Evolutionary conservation across 2,329 filamentous ascomycete species (phyloP).

Genomic region (Xylaria sp.): DNA sequence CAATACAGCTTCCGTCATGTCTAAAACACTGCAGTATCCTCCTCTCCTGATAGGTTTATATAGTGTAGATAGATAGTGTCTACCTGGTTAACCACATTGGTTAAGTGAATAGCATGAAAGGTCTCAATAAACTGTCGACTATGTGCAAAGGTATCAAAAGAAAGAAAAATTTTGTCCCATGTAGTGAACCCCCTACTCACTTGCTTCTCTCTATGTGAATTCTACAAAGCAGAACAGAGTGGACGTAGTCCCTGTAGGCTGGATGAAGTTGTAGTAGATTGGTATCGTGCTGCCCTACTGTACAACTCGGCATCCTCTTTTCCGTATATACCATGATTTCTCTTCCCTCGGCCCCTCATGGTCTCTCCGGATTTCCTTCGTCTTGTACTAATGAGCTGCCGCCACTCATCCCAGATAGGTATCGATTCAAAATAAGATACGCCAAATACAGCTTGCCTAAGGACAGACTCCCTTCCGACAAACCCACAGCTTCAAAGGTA

Average conservation of each 20-base stretch:
- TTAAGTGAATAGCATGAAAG: neutral
- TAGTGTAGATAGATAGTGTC: slow-evolving; percentile 1
- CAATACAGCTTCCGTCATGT: slow-evolving; percentile 25
- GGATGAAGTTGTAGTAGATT: slow-evolving; percentile 26
- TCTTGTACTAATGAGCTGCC: slow-evolving; percentile 24
- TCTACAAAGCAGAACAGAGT: slow-evolving; percentile 11
- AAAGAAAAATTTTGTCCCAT: neutral
- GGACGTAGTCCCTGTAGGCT: slow-evolving; percentile 8
- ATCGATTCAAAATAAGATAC: slow-evolving; percentile 31
- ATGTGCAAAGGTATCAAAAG: neutral
- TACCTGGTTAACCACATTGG: neutral
- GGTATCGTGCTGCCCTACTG: slow-evolving; percentile 27
- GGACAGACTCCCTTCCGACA: slow-evolving; percentile 4
- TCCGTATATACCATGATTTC: slow-evolving; percentile 1
- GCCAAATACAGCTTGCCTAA: slow-evolving; percentile 9
- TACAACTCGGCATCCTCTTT: slow-evolving; percentile 22
- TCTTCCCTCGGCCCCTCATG: neutral
- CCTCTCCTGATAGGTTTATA: neutral
- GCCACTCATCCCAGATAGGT: slow-evolving; percentile 22
- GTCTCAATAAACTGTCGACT: neutral
- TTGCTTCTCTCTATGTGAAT: neutral
- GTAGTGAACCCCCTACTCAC: neutral
- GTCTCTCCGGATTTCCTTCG: slow-evolving; percentile 6
- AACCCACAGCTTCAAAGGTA: slow-evolving; percentile 6
- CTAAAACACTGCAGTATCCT: slow-evolving; percentile 10